Percentiles rank a stretch among this genome's conserved stretches.
Conservation (phyloP, 2,329 filamentous ascomycete species). For the Fusarium sp. region DNA sequence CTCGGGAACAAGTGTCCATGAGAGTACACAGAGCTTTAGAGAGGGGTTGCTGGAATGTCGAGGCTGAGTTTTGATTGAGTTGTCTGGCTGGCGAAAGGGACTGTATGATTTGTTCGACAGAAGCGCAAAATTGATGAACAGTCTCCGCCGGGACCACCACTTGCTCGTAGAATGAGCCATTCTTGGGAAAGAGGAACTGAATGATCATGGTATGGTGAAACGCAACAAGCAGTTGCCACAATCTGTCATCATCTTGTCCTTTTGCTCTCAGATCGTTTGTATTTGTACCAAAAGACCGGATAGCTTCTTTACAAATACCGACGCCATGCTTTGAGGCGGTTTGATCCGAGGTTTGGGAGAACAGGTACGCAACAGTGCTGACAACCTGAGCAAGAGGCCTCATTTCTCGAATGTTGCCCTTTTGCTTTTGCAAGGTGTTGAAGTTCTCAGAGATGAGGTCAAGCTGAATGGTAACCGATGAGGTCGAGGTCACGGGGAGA, state of each 20-base stretch:
- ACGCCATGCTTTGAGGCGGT: conserved; percentile 36
- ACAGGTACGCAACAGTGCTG: conserved; percentile 45
- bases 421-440: conserved; percentile 49
- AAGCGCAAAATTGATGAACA: conserved; percentile 44
- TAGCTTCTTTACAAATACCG: conserved; percentile 43
- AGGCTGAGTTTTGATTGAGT: conserved; percentile 26
- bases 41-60: conserved; percentile 39
- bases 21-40: conserved; percentile 44
- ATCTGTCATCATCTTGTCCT: conserved; percentile 36
- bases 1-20: conserved; percentile 46
- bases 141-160: conserved; percentile 35
- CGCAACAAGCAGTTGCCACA: conserved; percentile 41
- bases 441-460: conserved; percentile 51
- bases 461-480: conserved; percentile 45
- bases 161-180: conserved; percentile 25
- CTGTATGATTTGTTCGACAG: conserved; percentile 43
- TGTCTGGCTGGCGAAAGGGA: conserved; percentile 37
- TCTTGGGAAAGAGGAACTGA: conserved; percentile 46
- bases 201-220: conserved; percentile 49
- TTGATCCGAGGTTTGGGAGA: conserved; percentile 28
- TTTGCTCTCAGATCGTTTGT: not conserved
- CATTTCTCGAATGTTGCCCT: conserved; percentile 47
- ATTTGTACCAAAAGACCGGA: conserved; percentile 40
- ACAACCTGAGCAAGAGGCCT: conserved; percentile 48
- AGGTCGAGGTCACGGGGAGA: conserved; percentile 44